Base-by-base conservation (phyloP, 1,139 yeast species). In the Pichia sp. region DNA sequence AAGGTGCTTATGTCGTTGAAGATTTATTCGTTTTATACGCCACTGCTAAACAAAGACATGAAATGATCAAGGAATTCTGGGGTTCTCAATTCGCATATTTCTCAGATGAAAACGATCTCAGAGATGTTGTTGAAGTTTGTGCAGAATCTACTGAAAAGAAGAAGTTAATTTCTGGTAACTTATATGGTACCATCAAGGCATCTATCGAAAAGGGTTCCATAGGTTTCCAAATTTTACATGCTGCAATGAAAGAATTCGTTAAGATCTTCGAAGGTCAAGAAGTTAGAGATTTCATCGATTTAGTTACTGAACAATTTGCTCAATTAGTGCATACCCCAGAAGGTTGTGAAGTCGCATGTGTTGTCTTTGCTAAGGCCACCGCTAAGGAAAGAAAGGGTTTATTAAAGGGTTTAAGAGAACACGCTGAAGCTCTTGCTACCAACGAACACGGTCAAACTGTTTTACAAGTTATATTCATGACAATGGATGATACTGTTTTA, bases 1-100 rank as follows among this genome's bases (percentile, higher is more conserved):
- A 93, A 74, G 99, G 98, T 69, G 98, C 98, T n/a, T 90, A 93
- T 62, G 98, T 93, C 35, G 91, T 91, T 55, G 98, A 93, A 70
- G 99, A 93, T 73, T 76, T 90, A 59, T 93, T 76, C 65, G 88
- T 90, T 27, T 80, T 90, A 55, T 93, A 91, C 67, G 80, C 96
- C 5, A 81, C 90, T 27, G 77, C 85, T 38, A 88, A 83, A 53
- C 98, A 93, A 69, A 87, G 81, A 67, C 79, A 81, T 46, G 96
- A 89, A 68, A 90, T 93, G 84, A 80, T 93, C 55, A 81, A 95
- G 66, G 98, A 93, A 67, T 93, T 93, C 65, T 93, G 96, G 88
- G 98, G 98, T 46, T 79, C 96, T n/a, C 96, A 89, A 68, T 91
- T 85, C 63, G 96, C 97, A 27, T 83, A 89, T 15, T 91, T 93